phyloP scores from a whole-genome alignment of 495 filamentous ascomycete genomes.

The Xylaria flabelliformis region DNA sequence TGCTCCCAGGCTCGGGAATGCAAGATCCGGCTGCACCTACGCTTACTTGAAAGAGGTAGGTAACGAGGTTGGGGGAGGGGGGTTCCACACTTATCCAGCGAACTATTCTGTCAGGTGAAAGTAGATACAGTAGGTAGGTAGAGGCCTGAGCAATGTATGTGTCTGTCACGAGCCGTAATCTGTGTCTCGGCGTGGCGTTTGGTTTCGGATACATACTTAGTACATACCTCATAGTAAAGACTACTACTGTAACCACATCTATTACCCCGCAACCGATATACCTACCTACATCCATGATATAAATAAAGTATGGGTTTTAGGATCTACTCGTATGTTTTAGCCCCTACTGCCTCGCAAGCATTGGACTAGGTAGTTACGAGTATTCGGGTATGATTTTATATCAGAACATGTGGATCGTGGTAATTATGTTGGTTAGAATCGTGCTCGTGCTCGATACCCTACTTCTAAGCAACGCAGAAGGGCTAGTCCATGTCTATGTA shows the following conservation, averaged over 20 bases:
- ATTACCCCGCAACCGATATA: conserved; percentile 9
- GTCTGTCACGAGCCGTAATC: neutral
- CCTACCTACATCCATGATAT: neutral
- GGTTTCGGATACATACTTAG: conserved; percentile 13
- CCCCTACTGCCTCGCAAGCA: neutral
- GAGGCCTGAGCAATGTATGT: neutral
- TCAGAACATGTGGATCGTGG: neutral
- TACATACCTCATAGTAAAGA: too few relatives aligned
- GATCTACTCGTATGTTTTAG: conserved; percentile 13
- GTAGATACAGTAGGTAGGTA: neutral
- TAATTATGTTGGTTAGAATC: neutral
- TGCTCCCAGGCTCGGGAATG: conserved; percentile 22
- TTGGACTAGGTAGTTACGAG: neutral
- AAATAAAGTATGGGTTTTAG: neutral
- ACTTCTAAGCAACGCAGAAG: neutral
- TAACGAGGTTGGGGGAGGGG: neutral
- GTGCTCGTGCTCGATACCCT: neutral
- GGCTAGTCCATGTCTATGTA: neutral
- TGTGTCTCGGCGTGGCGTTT: conserved; percentile 3
- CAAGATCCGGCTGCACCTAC: conserved; percentile 21
- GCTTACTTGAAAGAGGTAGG: conserved; percentile 10
- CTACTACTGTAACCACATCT: neutral
- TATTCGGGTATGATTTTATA: neutral
- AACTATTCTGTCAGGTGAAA: neutral
- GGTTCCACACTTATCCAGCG: neutral